Base-by-base conservation (phyloP, 1,284 basidiomycete genomes). In the Cutaneotrichosporon cavernicola region DNA sequence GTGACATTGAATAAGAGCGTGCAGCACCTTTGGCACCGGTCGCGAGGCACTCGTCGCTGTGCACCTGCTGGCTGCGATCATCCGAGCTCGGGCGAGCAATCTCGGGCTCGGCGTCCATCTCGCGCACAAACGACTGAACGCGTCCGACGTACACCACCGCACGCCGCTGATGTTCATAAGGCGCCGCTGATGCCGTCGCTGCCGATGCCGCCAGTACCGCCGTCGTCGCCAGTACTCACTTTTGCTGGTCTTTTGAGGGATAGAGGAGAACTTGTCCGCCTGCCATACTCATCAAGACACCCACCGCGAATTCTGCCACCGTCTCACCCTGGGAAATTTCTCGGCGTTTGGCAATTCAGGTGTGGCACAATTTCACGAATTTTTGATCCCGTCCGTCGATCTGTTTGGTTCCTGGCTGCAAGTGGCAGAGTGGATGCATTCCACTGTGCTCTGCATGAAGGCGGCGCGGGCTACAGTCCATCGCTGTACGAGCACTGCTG, bases 221-320 rank as follows among this genome's bases (percentile, higher is more conserved):
- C 40, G 40, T 13, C 16, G 40, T 43, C 40, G 40, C 13, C 14
- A 16, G 40, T 9, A 43, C 40, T 43, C 40, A 43, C 40, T 43
- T 43, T 43, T 43, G 40, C 40, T 43, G 40, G 40, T 43, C 40
- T 43, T 43, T 43, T 43, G 40, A 43, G 40, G 40, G 40, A 43
- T 43, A 13, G 40, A 43, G 40, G 40, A 43, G 40, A 43, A 43
- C 40, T 43, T 16, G 40, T 9, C 40, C 14, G 40, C 5, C 40
- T 43, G 40, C 40, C 40, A 43, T 43, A 14, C 40, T 43, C 40
- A 43, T 13, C 13, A 43, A 18, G 40, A 16, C 40, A 43, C 40
- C 40, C 7, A 43, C 40, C 16, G 40, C 40, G 40, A 43, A 43
- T 43, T 43, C 40, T 43, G 40, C 40, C 40, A 43, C 40, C 40